Evolutionary conservation across 2,329 filamentous ascomycete genomes (phyloP), one percentile per base, ranked within the genome.

Genomic region (Aspergillus sojae): DNA sequence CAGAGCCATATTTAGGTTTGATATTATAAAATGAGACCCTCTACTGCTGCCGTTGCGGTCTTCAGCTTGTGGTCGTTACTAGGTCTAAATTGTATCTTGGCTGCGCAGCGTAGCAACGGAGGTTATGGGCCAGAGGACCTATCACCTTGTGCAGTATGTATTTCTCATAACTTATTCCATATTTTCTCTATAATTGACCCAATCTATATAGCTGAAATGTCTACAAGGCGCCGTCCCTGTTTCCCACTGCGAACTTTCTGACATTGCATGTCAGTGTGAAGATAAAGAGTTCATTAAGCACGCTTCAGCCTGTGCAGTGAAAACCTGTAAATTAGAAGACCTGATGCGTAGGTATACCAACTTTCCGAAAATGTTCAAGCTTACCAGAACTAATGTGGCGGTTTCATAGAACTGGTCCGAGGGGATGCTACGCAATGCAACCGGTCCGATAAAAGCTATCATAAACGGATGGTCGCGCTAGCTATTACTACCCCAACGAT

Each of bases 61-160:
- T 36, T 54, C 52, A 14, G 9, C 19, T 23, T 28, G 14, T 54
- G 52, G 30, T 11, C 12, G n/a, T 16, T 19, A 7, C 32, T 54
- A 21, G 19, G 30, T 16, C 30, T 54, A 6, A 23, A 23, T 26
- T 19, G n/a, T 7, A 12, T 9, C 7, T n/a, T 14, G 3, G 19
- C 19, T 54, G 11, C 32, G 32, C 32, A 54, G 14, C 30, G 3
- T 12, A 21, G 2, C 4, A 36, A 54, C 39, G 52, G 32, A 21
- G 26, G 52, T 16, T 54, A 54, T 9, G 5, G 5, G 2, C 30
- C 28, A 21, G 39, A 46, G 5, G 2, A 26, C 16, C 11, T 58
- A 10, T 58, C 56, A 23, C 19, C 56, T 19, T 58, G 43, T 48
- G 56, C 56, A 48, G 56, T 58, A 58, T 19, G 56, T 9, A 6